These are phyloP conservation scores for Paraurostyla sp. DNA, from an alignment of 73 alveolate genomes.

Conservation along the genomic window DNA sequence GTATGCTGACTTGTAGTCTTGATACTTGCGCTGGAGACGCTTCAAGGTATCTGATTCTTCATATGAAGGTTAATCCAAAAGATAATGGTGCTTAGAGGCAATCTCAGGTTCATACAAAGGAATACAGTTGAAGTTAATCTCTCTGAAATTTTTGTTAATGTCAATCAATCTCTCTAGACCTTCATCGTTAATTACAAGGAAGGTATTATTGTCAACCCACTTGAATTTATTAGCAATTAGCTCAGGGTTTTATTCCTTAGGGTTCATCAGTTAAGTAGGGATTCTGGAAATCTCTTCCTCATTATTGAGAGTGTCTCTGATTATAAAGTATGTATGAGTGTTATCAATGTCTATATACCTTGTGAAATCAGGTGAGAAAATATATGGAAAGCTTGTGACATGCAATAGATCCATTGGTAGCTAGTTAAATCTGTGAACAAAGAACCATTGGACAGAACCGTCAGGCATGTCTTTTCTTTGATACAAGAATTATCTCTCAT, in stretches of 20 bases:
- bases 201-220: slow-evolving; percentile 30
- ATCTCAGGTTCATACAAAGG: neutral
- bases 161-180: slow-evolving; percentile 42
- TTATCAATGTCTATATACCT: slow-evolving; percentile 35
- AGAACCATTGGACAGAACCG: no score
- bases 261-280: slow-evolving; percentile 32
- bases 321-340: slow-evolving; percentile 21
- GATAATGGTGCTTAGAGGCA: neutral
- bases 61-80: neutral
- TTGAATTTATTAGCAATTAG: slow-evolving; percentile 25
- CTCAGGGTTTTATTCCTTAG: slow-evolving; percentile 23
- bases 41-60: neutral
- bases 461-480: slow-evolving; percentile 36
- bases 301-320: slow-evolving; percentile 22
- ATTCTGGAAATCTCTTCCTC: slow-evolving; percentile 1
- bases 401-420: slow-evolving; percentile 16
- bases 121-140: slow-evolving; percentile 28
- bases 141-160: neutral
- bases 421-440: slow-evolving; percentile 38
- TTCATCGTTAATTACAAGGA: slow-evolving; percentile 25
- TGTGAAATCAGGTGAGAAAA: slow-evolving; percentile 44
- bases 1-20: slow-evolving; percentile 51
- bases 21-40: slow-evolving; percentile 56
- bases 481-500: slow-evolving; percentile 44
- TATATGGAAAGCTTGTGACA: slow-evolving; percentile 20